Percentiles rank a stretch among this genome's conserved stretches.
Evolutionary conservation across 768 basidiomycete genomes (phyloP).

Genomic region (Boletus tomentosulus): DNA sequence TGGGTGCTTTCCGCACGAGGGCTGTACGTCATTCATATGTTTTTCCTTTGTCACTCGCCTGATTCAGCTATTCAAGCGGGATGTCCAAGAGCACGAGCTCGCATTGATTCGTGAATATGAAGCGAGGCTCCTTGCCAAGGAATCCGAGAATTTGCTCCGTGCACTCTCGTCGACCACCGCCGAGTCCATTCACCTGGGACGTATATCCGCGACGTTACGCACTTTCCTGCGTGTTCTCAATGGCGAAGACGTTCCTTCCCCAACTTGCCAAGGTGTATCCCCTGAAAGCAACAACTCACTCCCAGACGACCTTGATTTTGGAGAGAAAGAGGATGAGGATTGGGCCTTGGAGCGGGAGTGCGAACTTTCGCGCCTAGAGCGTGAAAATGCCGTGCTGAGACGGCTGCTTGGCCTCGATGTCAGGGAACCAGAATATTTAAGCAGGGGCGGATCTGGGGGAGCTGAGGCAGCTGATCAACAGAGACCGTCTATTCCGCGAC

Average conservation of each 20-base stretch:
- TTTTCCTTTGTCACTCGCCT: not conserved
- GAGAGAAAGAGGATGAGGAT: constrained; percentile 51
- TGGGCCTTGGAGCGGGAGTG: constrained; percentile 85
- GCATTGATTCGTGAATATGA: constrained; percentile 90
- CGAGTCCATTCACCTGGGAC: constrained; percentile 63
- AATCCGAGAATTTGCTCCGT: constrained; percentile 59
- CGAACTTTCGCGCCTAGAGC: constrained; percentile 82
- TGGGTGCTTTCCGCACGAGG: constrained; percentile 85
- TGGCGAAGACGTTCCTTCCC: constrained; percentile 51
- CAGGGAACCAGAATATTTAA: constrained; percentile 15
- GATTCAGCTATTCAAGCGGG: constrained; percentile 51
- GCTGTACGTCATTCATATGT: constrained; percentile 62
- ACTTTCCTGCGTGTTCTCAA: constrained; percentile 62
- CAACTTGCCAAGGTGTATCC: not conserved
- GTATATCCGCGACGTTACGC: constrained; percentile 67
- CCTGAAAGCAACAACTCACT: constrained; percentile 2
- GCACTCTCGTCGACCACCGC: constrained; percentile 60
- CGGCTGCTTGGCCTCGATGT: constrained; percentile 58
- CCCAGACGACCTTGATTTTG: constrained; percentile 19
- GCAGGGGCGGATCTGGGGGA: not conserved
- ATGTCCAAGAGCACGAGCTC: constrained; percentile 90
- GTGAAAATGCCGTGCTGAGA: constrained; percentile 81
- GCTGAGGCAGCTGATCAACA: constrained; percentile 11
- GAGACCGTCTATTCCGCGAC: constrained; percentile 11
- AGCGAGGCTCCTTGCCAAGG: constrained; percentile 68